These are phyloP conservation scores for Microstroma glucosiphilum DNA, from an alignment of 1,284 basidiomycete genomes.

Conservation along the genomic window DNA sequence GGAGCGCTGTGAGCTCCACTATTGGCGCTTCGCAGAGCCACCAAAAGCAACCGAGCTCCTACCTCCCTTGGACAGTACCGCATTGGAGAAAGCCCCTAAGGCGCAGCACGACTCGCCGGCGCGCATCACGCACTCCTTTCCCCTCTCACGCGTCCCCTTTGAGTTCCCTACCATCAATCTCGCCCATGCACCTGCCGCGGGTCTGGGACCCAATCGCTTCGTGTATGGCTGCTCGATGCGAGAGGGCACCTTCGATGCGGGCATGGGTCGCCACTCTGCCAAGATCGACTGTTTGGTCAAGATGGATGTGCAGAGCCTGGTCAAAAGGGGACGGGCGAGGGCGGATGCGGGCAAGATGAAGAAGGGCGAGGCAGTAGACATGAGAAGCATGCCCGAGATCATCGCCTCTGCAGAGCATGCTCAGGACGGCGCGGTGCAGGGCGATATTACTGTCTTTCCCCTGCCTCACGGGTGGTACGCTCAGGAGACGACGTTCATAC, in stretches of 20 bases:
- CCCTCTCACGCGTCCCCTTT: slow-evolving; percentile 55
- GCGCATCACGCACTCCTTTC: slow-evolving; percentile 52
- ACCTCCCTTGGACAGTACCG: neutral
- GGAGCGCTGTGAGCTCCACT: slow-evolving; percentile 54
- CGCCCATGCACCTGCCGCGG: slow-evolving; percentile 16
- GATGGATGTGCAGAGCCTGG: slow-evolving; percentile 51
- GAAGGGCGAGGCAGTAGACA: slow-evolving; percentile 49
- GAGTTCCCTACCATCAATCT: slow-evolving; percentile 55
- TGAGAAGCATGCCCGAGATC: slow-evolving; percentile 50
- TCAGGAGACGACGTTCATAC: slow-evolving; percentile 54
- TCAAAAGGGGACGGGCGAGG: slow-evolving; percentile 42
- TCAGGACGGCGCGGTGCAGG: slow-evolving; percentile 11
- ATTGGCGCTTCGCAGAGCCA: slow-evolving; percentile 51
- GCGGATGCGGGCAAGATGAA: slow-evolving; percentile 26
- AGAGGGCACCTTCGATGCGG: slow-evolving; percentile 52
- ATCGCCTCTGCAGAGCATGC: slow-evolving; percentile 23
- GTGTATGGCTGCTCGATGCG: slow-evolving; percentile 51
- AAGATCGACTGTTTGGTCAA: slow-evolving; percentile 57
- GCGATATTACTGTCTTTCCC: slow-evolving; percentile 52
- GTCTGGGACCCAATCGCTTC: slow-evolving; percentile 51
- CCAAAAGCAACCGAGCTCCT: neutral
- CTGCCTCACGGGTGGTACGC: slow-evolving; percentile 53
- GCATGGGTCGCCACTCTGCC: slow-evolving; percentile 53
- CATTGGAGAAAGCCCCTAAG: neutral
- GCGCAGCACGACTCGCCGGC: slow-evolving; percentile 6